Base-by-base conservation (phyloP, 2,329 filamentous ascomycete genomes). In the Clarireedia sp. region DNA sequence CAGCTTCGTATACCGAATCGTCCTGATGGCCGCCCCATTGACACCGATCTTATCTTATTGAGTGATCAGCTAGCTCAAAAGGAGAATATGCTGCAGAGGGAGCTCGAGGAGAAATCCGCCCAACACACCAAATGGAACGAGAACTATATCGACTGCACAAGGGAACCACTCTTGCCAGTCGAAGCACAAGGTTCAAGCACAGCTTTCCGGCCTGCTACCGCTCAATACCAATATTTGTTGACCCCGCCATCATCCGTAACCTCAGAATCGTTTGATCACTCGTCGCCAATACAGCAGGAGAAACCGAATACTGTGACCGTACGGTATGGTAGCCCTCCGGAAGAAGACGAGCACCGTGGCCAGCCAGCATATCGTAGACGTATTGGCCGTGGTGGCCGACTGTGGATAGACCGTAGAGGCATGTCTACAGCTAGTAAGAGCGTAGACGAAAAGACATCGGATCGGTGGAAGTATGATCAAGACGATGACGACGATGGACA, bases 51-150 rank as follows among this genome's bases (percentile, higher is more conserved):
- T 58, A 78, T 87, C 36, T 77, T 85, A 60, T 74, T 96, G 60
- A 80, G 87, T 59, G 89, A 96, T 65, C 81, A 89, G 64, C 78
- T 87, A 54, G 83, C 83, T 44, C 89, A 95, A 71, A 89, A 89
- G 70, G 86, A 92, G 63, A 90, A 87, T 63, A 83, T 88, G 64
- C 83, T 96, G 63, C 80, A 86, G 60, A 78, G 79, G 61, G 90
- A 95, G 66, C 89, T 97, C 69, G 89, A 95, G 70, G 83, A 83
- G 64, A 92, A 95, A 72, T 84, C 95, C 54, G 80, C 86, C 65
- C 92, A 94, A 72, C 92, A 96, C 73, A 83, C 87, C 64, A 85
- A 87, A 69, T 96, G 92, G 90, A 96, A 96, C 72, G 80, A 88
- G 64, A 87, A 89, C 67, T 90, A 89, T 75, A 81, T 95, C 65